Conservation (phyloP, 164 flowering plant genomes). For the Protea cynaroides region DNA sequence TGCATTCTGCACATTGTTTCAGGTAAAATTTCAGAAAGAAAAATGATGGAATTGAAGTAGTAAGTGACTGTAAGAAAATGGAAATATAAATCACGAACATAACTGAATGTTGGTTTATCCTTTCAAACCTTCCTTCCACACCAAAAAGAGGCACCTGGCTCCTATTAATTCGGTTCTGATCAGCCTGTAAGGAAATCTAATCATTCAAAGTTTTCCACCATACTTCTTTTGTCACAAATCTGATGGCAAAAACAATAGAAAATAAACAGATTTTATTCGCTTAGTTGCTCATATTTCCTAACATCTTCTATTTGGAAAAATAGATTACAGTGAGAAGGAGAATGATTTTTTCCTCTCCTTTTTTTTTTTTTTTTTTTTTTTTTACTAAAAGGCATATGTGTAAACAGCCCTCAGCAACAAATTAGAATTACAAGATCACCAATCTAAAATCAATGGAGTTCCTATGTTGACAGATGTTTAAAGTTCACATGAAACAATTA, state of each 20-base stretch:
- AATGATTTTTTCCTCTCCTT: no score
- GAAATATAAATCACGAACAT: conserved; percentile 25
- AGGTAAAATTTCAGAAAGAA: conserved; percentile 6
- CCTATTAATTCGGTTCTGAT: conserved; percentile 60
- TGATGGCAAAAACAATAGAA: no score
- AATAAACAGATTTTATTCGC: no score
- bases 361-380: no score
- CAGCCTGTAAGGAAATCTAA: conserved; percentile 50
- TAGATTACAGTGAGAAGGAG: no score
- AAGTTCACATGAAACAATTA: background rate
- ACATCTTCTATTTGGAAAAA: no score
- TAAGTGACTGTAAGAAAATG: background rate
- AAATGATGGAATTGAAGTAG: background rate
- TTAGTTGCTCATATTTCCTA: no score
- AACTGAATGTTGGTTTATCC: conserved; percentile 96
- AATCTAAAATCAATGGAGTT: background rate
- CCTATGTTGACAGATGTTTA: background rate
- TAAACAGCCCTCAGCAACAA: no score
- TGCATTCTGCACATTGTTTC: conserved; percentile 55
- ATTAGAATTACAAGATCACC: no score
- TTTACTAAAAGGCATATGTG: no score
- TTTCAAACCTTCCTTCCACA: conserved; percentile 81
- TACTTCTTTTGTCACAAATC: background rate
- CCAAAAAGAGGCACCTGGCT: conserved; percentile 69
- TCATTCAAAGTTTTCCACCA: background rate